phyloP scores from a whole-genome alignment of 371 early-diverging fungal genomes.

The Mucor irregularis region DNA sequence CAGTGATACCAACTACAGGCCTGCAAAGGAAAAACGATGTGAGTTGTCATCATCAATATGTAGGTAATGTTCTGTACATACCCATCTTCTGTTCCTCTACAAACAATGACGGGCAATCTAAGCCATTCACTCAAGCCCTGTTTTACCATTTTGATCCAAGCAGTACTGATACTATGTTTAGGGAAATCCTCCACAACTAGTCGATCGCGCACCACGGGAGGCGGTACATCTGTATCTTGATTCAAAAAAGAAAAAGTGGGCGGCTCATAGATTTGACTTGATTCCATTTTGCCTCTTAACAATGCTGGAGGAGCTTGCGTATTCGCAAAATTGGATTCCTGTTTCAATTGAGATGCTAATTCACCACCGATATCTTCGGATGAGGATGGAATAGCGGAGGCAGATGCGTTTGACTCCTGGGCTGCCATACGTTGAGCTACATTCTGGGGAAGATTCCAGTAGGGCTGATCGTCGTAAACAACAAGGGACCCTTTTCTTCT shows the following conservation, averaged over 20 bases:
- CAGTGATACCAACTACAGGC: constrained; percentile 49
- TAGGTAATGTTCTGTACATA: too few species aligned
- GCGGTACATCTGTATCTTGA: constrained; percentile 68
- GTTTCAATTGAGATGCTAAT: constrained; percentile 21
- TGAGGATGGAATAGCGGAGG: constrained; percentile 23
- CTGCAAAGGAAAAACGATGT: too few species aligned
- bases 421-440: constrained; percentile 19
- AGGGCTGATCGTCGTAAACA: constrained; percentile 62
- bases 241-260: constrained; percentile 47
- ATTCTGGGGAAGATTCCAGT: constrained; percentile 28
- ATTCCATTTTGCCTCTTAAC: constrained; percentile 24
- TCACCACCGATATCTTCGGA: constrained; percentile 25
- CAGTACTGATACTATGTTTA: constrained; percentile 60
- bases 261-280: constrained; percentile 59
- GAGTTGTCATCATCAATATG: too few species aligned
- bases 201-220: constrained; percentile 62
- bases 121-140: constrained; percentile 73
- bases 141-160: constrained; percentile 76
- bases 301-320: not conserved
- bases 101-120: constrained; percentile 67
- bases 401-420: constrained; percentile 26
- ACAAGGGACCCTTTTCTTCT: constrained; percentile 63
- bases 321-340: not conserved
- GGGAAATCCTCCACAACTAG: constrained; percentile 70
- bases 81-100: constrained; percentile 59